These are phyloP conservation scores for Amanita pallidorosea DNA, from an alignment of 768 basidiomycete species.

Conservation along the genomic window DNA sequence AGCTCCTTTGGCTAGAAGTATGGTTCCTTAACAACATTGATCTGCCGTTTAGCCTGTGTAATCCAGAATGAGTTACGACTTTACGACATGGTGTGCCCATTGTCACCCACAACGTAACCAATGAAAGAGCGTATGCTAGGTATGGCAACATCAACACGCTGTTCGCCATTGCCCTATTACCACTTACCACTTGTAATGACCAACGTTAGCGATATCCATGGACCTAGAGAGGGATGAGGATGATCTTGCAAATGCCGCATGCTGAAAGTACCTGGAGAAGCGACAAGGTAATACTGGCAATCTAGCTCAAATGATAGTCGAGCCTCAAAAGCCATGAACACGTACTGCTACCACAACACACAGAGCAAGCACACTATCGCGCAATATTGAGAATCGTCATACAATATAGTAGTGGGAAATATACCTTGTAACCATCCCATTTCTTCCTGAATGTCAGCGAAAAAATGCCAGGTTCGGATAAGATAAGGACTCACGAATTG, in stretches of 20 bases:
- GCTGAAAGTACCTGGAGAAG: background rate
- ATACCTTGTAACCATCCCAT: conserved; percentile 1
- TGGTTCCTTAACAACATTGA: background rate
- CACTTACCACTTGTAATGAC: background rate
- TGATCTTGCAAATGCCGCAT: background rate
- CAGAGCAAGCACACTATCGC: background rate
- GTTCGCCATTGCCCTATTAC: background rate
- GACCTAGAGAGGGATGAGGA: background rate
- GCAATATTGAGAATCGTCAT: no score
- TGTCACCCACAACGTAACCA: background rate
- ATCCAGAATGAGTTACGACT: background rate
- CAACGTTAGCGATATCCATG: background rate
- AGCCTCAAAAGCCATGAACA: background rate
- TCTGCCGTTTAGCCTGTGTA: background rate
- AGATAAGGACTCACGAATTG: background rate
- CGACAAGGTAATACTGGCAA: background rate
- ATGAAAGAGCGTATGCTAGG: background rate
- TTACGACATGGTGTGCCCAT: background rate
- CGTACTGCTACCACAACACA: background rate
- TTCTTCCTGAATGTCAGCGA: background rate
- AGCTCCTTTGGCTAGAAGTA: background rate
- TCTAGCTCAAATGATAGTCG: background rate
- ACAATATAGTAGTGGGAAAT: background rate
- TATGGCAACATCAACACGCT: background rate
- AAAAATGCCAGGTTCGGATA: background rate